These are phyloP conservation scores for Tetrahymena thermophila DNA, from an alignment of 73 alveolate species.

Conservation along the genomic window DNA sequence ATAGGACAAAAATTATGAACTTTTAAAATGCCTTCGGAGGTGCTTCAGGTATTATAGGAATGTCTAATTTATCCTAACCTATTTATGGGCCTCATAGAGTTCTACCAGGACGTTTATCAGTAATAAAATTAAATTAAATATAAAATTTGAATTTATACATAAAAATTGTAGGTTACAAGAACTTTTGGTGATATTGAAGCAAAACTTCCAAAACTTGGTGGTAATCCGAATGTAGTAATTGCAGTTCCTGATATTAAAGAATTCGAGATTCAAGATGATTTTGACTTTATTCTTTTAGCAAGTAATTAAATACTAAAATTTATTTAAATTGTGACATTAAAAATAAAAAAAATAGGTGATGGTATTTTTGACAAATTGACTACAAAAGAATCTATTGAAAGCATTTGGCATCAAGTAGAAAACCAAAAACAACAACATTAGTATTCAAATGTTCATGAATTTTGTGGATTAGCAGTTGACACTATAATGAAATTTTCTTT, in stretches of 20 bases:
- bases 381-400: slow-evolving; percentile 57
- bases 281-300: slow-evolving; percentile 66
- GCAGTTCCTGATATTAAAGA: slow-evolving; percentile 76
- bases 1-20: neutral
- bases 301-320: slow-evolving; percentile 37
- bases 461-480: slow-evolving; percentile 93
- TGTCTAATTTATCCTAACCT: neutral
- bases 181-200: slow-evolving; percentile 94
- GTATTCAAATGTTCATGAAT: slow-evolving; percentile 64
- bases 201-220: slow-evolving; percentile 77
- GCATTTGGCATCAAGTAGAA: slow-evolving; percentile 42
- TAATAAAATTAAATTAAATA: neutral
- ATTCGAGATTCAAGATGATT: slow-evolving; percentile 67
- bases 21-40: slow-evolving; percentile 9
- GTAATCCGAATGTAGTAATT: slow-evolving; percentile 83
- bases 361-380: slow-evolving; percentile 70
- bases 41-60: neutral
- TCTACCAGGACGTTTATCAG: slow-evolving; percentile 86
- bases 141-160: too few species aligned
- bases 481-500: slow-evolving; percentile 80
- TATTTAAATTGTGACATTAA: neutral
- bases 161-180: slow-evolving; percentile 36
- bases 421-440: neutral
- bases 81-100: slow-evolving; percentile 74
- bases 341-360: slow-evolving; percentile 42